phyloP scores from a whole-genome alignment of 306 rosid species.

The Hylodesmum podocarpum region DNA sequence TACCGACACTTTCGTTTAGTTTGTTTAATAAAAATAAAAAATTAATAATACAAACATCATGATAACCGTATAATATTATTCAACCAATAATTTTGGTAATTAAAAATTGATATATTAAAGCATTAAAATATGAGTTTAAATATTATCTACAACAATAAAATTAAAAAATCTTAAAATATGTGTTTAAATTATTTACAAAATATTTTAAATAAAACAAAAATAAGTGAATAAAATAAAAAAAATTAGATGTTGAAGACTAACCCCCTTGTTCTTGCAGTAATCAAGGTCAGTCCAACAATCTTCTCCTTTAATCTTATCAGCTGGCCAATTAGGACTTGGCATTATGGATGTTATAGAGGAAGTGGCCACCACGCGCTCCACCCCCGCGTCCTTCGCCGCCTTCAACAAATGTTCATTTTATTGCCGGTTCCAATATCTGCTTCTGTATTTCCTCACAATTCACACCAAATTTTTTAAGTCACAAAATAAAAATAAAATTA shows the following conservation, averaged over 20 bases:
- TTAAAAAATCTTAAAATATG: no score
- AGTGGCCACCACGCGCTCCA: slow-evolving; percentile 74
- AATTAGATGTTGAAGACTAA: not conserved
- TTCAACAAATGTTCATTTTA: slow-evolving; percentile 81
- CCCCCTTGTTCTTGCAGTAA: slow-evolving; percentile 69
- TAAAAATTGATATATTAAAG: no score
- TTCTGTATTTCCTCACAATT: not conserved
- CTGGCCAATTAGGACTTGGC: slow-evolving; percentile 81
- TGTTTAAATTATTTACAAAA: no score
- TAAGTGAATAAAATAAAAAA: no score
- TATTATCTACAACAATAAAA: no score
- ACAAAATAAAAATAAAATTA: not conserved
- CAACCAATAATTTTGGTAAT: no score
- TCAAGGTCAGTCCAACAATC: slow-evolving; percentile 81
- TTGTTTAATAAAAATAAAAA: no score
- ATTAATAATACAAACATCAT: no score
- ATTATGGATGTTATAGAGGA: slow-evolving; percentile 68
- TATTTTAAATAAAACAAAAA: no score
- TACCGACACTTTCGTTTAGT: no score
- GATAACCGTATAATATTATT: no score
- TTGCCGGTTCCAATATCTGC: slow-evolving; percentile 72
- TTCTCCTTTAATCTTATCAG: slow-evolving; percentile 55
- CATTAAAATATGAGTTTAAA: no score
- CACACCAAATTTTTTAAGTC: not conserved
- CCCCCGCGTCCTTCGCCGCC: slow-evolving; percentile 81